phyloP scores from a whole-genome alignment of 352 stramenopile genomes.

The Chrysophaeum taylorii region DNA sequence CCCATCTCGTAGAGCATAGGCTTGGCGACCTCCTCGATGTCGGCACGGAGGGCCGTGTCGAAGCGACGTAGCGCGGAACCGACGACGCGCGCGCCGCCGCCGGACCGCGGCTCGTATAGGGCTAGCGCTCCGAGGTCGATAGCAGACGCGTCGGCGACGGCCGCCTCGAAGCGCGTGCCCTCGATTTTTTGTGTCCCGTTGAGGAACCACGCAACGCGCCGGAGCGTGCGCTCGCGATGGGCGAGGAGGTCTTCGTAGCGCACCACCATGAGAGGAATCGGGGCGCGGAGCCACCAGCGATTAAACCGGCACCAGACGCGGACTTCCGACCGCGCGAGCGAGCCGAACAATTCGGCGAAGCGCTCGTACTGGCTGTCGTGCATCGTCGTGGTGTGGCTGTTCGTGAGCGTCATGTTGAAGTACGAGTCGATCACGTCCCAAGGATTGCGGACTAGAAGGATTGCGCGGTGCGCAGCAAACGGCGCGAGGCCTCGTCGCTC shows the following conservation, averaged over 20 bases:
- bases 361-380: constrained; percentile 67
- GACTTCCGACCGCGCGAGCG: constrained; percentile 73
- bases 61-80: background rate
- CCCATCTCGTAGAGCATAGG: background rate
- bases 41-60: background rate
- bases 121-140: background rate
- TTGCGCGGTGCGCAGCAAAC: constrained; percentile 32
- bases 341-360: constrained; percentile 72
- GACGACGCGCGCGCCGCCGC: background rate
- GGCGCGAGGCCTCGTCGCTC: constrained; percentile 75
- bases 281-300: constrained; percentile 70
- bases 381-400: constrained; percentile 30
- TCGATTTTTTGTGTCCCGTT: background rate
- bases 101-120: background rate
- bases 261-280: constrained; percentile 74
- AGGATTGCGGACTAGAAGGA: constrained; percentile 80
- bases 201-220: constrained; percentile 7
- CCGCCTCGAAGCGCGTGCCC: background rate
- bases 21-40: background rate
- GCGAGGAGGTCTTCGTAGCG: constrained; percentile 77
- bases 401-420: constrained; percentile 78
- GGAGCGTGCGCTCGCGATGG: constrained; percentile 27
- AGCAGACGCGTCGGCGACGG: background rate
- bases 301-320: constrained; percentile 71
- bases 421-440: constrained; percentile 98